Base-by-base conservation (phyloP, 345 rosid genomes). In the Gossypium arboreum region DNA sequence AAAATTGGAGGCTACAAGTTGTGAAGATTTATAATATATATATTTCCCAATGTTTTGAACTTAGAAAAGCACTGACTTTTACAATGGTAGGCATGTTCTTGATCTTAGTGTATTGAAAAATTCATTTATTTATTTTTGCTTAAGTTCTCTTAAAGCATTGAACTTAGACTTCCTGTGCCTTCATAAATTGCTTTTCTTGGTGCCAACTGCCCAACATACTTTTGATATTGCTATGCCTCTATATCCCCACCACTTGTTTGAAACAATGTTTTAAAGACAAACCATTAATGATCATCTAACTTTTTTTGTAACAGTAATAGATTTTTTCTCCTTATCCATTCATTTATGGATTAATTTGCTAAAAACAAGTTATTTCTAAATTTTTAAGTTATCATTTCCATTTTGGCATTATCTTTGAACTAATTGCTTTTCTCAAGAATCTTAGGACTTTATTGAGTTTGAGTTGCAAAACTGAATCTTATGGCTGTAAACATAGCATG, bases 141-240 rank as follows among this genome's bases (percentile, higher is more conserved):
- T 62, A 45, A 61, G n/a, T 50, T 50, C 50, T 29, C 45, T 34
- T 47, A n/a, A 48, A 34, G 27, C 76, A 73, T 73, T 62, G 76
- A 73, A 73, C 60, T 62, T 73, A n/a, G 50, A 48, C 68, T 47
- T 10, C 44, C 18, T 20, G 25, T 29, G 34, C 48, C 47, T 44
- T 5, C 41, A 0, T 20, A 15, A 39, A 55, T 58, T 72, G 56
- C 75, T 72, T 72, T 58, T 22, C 17, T 51, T 39, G 43, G 11
- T 61, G 45, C 58, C 69, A 48, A 73, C 69, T 25, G 41, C 59
- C 29, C n/a, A 25, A 73, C 59, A 73, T 27, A 18, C 69, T 61
- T 61, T 48, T 48, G 45, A 44, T 59, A 59, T 44, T 59, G 55
- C 57, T 59, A 13, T 17, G 39, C 64, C 41, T 73, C 15, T 5